Conservation (phyloP, 768 basidiomycete genomes). For the Termitomyces sp. region DNA sequence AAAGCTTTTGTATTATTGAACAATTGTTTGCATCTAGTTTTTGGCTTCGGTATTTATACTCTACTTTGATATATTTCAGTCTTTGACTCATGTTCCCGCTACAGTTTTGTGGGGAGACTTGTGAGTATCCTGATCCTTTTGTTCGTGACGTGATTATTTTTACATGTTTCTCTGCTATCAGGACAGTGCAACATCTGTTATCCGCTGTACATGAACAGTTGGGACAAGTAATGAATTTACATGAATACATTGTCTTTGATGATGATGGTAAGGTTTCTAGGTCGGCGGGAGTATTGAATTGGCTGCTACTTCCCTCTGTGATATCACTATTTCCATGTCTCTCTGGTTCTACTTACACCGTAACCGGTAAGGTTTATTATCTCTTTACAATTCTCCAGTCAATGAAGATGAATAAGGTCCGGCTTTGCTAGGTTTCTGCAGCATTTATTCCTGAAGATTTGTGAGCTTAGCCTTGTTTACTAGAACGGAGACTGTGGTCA, state of each 20-base stretch:
- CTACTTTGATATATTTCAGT: background rate
- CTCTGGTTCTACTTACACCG: conserved; percentile 6
- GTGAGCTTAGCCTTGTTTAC: background rate
- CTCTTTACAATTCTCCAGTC: background rate
- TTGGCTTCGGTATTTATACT: conserved; percentile 3
- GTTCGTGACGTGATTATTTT: background rate
- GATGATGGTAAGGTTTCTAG: background rate
- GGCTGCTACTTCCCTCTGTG: conserved; percentile 8
- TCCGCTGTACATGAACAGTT: conserved; percentile 7
- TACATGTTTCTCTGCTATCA: background rate
- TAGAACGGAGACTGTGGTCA: conserved; percentile 8
- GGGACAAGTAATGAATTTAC: background rate
- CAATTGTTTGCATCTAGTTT: background rate
- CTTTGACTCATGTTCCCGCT: background rate
- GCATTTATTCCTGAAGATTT: too few relatives aligned
- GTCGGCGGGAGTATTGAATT: conserved; percentile 9
- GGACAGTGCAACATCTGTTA: conserved; percentile 1
- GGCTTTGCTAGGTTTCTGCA: conserved; percentile 9
- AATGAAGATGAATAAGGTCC: background rate
- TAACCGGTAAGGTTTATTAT: background rate
- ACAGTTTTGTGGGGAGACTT: conserved; percentile 8
- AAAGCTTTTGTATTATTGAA: background rate
- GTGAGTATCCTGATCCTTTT: background rate
- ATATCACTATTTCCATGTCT: conserved; percentile 7
- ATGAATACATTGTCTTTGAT: background rate